A percentile compares a stretch with the other conserved stretches of the same genome.
Evolutionary conservation across 163 green algal species (phyloP).

Genomic region (Prototheca cutis): DNA sequence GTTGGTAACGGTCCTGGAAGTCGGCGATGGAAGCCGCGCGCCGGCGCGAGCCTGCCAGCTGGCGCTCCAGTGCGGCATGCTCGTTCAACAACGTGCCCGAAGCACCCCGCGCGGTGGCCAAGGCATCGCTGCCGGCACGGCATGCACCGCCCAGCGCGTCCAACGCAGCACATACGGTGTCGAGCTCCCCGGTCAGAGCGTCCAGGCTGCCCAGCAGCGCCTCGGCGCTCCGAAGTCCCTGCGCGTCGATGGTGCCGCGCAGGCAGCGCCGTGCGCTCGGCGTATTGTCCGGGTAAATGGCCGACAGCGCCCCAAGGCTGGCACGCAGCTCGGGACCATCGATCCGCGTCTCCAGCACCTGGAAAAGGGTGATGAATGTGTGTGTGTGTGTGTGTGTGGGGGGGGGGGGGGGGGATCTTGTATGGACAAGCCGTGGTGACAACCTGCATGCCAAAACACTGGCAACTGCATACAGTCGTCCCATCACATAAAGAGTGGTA

Average conservation of each 20-base stretch:
- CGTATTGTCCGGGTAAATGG: constrained; percentile 70
- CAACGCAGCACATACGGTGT: constrained; percentile 61
- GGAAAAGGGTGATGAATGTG: not conserved
- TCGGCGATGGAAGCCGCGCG: constrained; percentile 50
- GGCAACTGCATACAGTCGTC: too few relatives aligned
- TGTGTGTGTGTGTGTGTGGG: too few relatives aligned
- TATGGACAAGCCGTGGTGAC: not conserved
- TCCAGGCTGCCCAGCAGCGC: constrained; percentile 48
- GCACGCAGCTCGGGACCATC: constrained; percentile 72
- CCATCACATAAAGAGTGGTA: too few relatives aligned
- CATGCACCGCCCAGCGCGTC: constrained; percentile 59
- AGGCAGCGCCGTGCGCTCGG: constrained; percentile 46
- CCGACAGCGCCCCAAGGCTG: constrained; percentile 64
- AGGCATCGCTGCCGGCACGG: constrained; percentile 13
- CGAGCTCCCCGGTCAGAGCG: constrained; percentile 46
- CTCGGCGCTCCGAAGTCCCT: constrained; percentile 55
- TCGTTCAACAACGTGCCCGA: constrained; percentile 57
- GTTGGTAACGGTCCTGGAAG: constrained; percentile 91
- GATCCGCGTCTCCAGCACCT: constrained; percentile 73
- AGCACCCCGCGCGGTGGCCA: constrained; percentile 38
- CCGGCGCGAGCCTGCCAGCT: constrained; percentile 40
- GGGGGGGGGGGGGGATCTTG: not conserved
- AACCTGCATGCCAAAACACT: not conserved
- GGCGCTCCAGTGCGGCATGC: constrained; percentile 51
- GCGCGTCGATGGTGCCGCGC: constrained; percentile 63